Evolutionary conservation across 106 monocot species (phyloP).

Genomic region (Hemerocallis citrina): DNA sequence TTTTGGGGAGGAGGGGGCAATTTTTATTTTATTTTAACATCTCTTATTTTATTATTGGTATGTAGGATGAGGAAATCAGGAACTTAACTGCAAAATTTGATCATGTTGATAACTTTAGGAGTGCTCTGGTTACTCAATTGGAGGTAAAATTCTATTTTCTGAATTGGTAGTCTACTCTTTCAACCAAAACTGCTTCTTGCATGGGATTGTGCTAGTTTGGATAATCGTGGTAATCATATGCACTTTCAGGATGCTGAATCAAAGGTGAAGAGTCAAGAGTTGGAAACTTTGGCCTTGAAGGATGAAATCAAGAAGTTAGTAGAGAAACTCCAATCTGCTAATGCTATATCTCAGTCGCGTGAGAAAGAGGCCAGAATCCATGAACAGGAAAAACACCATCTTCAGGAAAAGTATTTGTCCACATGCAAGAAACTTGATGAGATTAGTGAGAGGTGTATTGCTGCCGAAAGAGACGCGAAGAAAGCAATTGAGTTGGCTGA

Average conservation of each 20-base stretch:
- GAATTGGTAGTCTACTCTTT: background rate
- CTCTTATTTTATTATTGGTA: background rate
- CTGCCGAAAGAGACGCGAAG: conserved; percentile 68
- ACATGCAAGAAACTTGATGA: conserved; percentile 73
- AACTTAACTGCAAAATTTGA: conserved; percentile 44
- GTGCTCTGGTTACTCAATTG: conserved; percentile 35
- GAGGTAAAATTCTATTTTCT: conserved; percentile 26
- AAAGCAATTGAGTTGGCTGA: conserved; percentile 70
- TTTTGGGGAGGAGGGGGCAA: too few relatives aligned
- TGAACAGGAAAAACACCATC: conserved; percentile 74
- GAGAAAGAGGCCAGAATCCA: conserved; percentile 53
- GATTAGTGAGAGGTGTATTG: conserved; percentile 42
- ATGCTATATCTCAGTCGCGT: conserved; percentile 33
- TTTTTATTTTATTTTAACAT: background rate
- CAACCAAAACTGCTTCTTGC: background rate
- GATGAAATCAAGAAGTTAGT: conserved; percentile 39
- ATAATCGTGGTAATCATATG: background rate
- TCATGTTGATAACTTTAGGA: conserved; percentile 36
- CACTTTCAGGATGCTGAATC: conserved; percentile 43
- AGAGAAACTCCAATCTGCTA: conserved; percentile 42
- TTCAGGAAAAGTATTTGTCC: conserved; percentile 69
- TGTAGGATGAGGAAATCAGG: conserved; percentile 69
- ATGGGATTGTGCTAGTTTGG: conserved; percentile 1
- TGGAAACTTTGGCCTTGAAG: conserved; percentile 48
- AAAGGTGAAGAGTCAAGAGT: conserved; percentile 42